These are phyloP conservation scores for Citrullus colocynthis DNA, from an alignment of 306 rosid species.

Conservation along the genomic window DNA sequence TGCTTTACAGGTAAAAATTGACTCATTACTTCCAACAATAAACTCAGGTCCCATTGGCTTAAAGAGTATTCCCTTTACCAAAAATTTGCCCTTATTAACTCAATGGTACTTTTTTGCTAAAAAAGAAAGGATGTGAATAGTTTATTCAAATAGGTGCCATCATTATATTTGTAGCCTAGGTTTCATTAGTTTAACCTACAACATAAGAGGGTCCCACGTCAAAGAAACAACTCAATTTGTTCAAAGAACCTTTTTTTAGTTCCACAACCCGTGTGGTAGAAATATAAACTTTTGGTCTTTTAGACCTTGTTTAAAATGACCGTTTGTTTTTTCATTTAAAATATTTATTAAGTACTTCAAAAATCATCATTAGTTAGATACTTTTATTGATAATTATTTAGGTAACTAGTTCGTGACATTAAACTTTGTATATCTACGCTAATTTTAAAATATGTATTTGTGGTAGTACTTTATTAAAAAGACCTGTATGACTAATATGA, in stretches of 20 bases:
- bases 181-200: not conserved
- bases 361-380: too few relatives aligned
- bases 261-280: too few relatives aligned
- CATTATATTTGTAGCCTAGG: not conserved
- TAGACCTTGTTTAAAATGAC: too few relatives aligned
- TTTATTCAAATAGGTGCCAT: not conserved
- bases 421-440: too few relatives aligned
- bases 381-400: too few relatives aligned
- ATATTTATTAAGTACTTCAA: too few relatives aligned
- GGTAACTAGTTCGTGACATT: too few relatives aligned
- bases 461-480: not conserved
- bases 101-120: not conserved
- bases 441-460: too few relatives aligned
- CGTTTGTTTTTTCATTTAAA: too few relatives aligned
- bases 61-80: not conserved
- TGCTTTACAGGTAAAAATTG: too few relatives aligned
- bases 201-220: not conserved
- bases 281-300: too few relatives aligned
- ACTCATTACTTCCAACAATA: not conserved
- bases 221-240: not conserved
- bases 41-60: not conserved
- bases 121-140: not conserved
- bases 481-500: not conserved
- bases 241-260: too few relatives aligned
- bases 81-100: not conserved